Conservation (phyloP, 768 basidiomycete genomes). For the Rhodotorula taiwanensis region DNA sequence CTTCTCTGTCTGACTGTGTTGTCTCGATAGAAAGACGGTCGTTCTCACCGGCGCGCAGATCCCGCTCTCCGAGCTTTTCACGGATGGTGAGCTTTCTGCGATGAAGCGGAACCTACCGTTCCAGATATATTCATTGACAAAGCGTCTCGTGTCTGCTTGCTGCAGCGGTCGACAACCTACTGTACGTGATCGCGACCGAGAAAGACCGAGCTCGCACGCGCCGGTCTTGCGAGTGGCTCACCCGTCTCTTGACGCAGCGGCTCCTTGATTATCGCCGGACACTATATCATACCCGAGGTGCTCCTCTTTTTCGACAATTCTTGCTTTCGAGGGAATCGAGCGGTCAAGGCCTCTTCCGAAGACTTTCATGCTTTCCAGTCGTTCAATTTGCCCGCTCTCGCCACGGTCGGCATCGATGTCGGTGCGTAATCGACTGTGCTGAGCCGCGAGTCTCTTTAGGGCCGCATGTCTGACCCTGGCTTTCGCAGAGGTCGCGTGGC, state of each 20-base stretch:
- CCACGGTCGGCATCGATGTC: constrained; percentile 78
- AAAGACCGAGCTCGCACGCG: not conserved
- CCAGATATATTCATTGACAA: no score
- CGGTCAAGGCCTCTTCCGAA: constrained; percentile 29
- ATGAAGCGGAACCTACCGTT: no score
- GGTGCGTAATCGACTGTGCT: not conserved
- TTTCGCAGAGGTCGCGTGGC: constrained; percentile 63
- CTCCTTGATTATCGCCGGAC: constrained; percentile 78
- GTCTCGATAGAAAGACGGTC: constrained; percentile 70
- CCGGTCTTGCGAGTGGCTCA: not conserved
- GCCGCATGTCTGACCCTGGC: constrained; percentile 36
- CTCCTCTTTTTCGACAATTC: constrained; percentile 82
- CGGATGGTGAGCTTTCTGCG: constrained; percentile 50
- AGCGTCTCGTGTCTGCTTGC: no score
- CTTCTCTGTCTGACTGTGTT: constrained; percentile 39
- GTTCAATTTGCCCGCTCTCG: constrained; percentile 24
- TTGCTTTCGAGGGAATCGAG: constrained; percentile 59
- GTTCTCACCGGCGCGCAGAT: constrained; percentile 92
- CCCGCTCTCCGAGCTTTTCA: constrained; percentile 70
- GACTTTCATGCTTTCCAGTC: constrained; percentile 33
- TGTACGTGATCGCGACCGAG: constrained; percentile 42
- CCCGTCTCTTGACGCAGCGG: constrained; percentile 40
- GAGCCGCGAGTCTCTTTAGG: no score
- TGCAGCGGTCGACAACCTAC: constrained; percentile 82
- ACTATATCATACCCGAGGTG: constrained; percentile 73